These are phyloP conservation scores for Camellia sinensis DNA, from an alignment of 148 eudicot genomes.

Conservation along the genomic window DNA sequence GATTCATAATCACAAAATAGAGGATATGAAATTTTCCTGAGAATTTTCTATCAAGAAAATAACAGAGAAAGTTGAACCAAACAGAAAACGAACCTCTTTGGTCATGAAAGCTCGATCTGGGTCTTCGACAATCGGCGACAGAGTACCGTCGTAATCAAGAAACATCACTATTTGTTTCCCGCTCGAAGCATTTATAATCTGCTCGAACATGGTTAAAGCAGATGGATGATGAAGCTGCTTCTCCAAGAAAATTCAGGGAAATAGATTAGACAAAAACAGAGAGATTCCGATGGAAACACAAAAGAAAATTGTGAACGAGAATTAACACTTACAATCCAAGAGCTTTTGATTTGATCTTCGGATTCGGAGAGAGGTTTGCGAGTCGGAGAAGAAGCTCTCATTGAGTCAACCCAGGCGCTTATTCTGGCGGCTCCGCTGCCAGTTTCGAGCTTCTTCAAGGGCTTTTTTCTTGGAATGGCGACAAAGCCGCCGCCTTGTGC, in stretches of 20 bases:
- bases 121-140: constrained; percentile 79
- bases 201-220: constrained; percentile 57
- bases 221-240: constrained; percentile 60
- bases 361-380: constrained; percentile 26
- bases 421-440: constrained; percentile 26
- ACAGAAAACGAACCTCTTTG: constrained; percentile 40
- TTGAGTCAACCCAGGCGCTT: constrained; percentile 58
- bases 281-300: not conserved
- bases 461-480: constrained; percentile 30
- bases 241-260: not conserved
- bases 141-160: constrained; percentile 82
- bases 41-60: not conserved
- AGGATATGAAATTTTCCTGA: not conserved
- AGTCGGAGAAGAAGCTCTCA: constrained; percentile 80
- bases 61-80: not conserved
- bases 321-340: constrained; percentile 40
- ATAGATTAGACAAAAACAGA: not conserved
- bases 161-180: constrained; percentile 78
- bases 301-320: not conserved
- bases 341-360: constrained; percentile 20
- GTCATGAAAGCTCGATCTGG: constrained; percentile 88
- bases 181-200: constrained; percentile 44
- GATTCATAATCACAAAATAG: constrained; percentile 10
- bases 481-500: constrained; percentile 25
- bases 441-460: constrained; percentile 40